These are phyloP conservation scores for Suhomyces wounanorum DNA, from an alignment of 1,139 yeast species.

Conservation along the genomic window DNA sequence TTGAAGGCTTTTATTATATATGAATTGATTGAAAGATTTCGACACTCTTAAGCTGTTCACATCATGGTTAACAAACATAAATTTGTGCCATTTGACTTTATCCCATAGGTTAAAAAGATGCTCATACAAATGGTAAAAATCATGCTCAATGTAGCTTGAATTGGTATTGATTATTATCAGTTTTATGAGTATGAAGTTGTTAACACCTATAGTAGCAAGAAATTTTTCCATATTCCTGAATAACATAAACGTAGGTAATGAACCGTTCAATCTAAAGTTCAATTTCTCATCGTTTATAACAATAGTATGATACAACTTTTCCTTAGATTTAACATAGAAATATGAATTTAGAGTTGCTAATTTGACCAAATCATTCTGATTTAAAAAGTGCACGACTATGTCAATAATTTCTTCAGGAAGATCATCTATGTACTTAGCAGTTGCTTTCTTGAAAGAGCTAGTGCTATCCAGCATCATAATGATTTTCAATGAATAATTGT, in stretches of 20 bases:
- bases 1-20: slow-evolving; percentile 16
- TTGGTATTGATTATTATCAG: slow-evolving; percentile 24
- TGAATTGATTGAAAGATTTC: slow-evolving; percentile 22
- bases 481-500: neutral
- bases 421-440: neutral
- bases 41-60: slow-evolving; percentile 23
- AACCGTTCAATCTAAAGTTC: slow-evolving; percentile 1
- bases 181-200: slow-evolving; percentile 19
- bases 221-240: slow-evolving; percentile 17
- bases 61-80: slow-evolving; percentile 25
- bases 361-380: slow-evolving; percentile 18
- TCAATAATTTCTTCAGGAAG: slow-evolving; percentile 18
- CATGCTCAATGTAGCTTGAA: slow-evolving; percentile 19
- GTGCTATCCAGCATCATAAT: too few relatives aligned
- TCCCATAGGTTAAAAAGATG: slow-evolving; percentile 22
- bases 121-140: slow-evolving; percentile 23
- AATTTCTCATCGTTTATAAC: slow-evolving; percentile 18
- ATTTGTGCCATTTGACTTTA: slow-evolving; percentile 15
- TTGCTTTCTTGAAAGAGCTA: neutral
- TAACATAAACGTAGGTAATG: slow-evolving; percentile 4
- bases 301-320: slow-evolving; percentile 21
- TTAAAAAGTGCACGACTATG: slow-evolving; percentile 16
- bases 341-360: slow-evolving; percentile 17
- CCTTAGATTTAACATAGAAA: slow-evolving; percentile 19
- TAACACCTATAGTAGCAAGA: slow-evolving; percentile 14